Percentiles rank a stretch among this genome's conserved stretches.
Evolutionary conservation across 2,329 filamentous ascomycete species (phyloP).

Genomic region (Tetracladium maxilliforme): DNA sequence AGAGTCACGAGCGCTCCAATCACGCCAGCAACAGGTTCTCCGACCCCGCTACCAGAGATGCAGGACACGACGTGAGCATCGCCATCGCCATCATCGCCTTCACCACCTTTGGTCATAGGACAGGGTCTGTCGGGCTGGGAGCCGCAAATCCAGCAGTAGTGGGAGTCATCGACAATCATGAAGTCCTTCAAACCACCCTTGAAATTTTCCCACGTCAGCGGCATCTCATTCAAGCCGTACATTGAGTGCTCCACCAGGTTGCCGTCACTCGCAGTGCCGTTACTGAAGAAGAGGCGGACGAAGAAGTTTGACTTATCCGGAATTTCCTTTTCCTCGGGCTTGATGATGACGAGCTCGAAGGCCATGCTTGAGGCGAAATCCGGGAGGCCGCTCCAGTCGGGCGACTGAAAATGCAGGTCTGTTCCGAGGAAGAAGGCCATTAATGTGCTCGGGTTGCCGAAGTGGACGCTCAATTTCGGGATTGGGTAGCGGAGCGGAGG

Average conservation of each 20-base stretch:
- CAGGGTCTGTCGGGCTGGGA: constrained; percentile 8
- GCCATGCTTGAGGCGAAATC: constrained; percentile 73
- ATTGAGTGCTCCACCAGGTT: constrained; percentile 34
- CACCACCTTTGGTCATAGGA: constrained; percentile 7
- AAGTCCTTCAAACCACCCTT: constrained; percentile 46
- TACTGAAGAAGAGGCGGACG: constrained; percentile 48
- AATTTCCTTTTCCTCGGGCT: constrained; percentile 33
- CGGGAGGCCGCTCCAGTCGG: constrained; percentile 61
- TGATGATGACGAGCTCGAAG: constrained; percentile 55
- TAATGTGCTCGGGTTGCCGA: constrained; percentile 47
- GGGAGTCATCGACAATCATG: constrained; percentile 43
- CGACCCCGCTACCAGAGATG: constrained; percentile 42
- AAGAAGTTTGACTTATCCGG: no score
- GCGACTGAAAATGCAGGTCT: constrained; percentile 30
- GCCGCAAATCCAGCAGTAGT: constrained; percentile 67
- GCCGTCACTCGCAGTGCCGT: constrained; percentile 32
- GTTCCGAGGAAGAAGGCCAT: constrained; percentile 48
- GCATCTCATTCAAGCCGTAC: constrained; percentile 38
- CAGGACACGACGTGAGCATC: no score
- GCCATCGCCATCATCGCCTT: constrained; percentile 9
- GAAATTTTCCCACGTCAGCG: constrained; percentile 58
- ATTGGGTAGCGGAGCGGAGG: constrained; percentile 21
- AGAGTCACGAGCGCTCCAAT: constrained; percentile 60
- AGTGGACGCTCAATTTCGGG: constrained; percentile 33
- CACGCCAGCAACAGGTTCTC: constrained; percentile 62